These are phyloP conservation scores for Cladophialophora exuberans DNA, from an alignment of 2,329 filamentous ascomycete genomes.

Conservation along the genomic window DNA sequence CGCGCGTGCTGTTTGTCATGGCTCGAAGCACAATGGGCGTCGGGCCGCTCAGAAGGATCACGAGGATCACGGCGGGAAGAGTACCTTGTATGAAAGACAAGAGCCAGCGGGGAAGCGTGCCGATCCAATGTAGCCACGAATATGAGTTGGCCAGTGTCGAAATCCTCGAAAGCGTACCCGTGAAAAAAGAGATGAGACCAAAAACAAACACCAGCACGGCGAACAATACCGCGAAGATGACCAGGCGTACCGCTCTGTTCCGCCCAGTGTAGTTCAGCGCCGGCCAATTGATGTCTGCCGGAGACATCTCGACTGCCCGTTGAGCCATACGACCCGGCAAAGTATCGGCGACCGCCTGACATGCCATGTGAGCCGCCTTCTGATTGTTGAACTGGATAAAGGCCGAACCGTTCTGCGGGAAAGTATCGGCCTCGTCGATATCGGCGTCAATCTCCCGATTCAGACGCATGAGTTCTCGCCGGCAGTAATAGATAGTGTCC, in stretches of 20 bases:
- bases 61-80: constrained; percentile 32
- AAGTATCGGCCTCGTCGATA: constrained; percentile 29
- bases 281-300: constrained; percentile 34
- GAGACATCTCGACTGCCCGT: constrained; percentile 34
- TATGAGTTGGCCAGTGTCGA: constrained; percentile 26
- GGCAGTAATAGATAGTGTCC: constrained; percentile 35
- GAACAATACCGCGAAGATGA: constrained; percentile 31
- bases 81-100: constrained; percentile 33
- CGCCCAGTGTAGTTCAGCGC: constrained; percentile 17
- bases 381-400: constrained; percentile 36
- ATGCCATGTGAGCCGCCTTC: constrained; percentile 34
- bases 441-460: constrained; percentile 35
- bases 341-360: constrained; percentile 32
- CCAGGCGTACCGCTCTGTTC: constrained; percentile 24
- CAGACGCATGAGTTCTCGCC: constrained; percentile 34
- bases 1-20: constrained; percentile 22
- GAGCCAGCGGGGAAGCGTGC: constrained; percentile 20
- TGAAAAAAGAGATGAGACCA: constrained; percentile 33
- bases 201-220: constrained; percentile 33
- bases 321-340: constrained; percentile 31
- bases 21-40: constrained; percentile 28
- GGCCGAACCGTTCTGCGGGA: constrained; percentile 31
- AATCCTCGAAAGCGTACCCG: constrained; percentile 32
- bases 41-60: constrained; percentile 32
- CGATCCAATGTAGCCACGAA: constrained; percentile 29